These are phyloP conservation scores for Nicotiana otophora DNA, from an alignment of 257 asterid genomes.

Conservation along the genomic window DNA sequence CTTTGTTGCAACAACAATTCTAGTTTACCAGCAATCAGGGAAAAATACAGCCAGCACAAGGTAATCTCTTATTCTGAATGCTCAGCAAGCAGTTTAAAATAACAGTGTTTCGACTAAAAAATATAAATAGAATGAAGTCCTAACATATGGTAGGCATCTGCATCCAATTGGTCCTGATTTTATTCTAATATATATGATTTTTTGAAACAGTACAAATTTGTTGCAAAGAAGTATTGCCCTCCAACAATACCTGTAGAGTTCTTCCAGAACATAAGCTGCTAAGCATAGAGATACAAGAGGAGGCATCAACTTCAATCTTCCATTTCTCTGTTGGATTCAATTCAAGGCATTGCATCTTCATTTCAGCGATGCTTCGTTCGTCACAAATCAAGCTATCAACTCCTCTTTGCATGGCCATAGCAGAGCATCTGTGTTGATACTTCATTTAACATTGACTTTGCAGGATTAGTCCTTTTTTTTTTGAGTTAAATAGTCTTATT, in stretches of 20 bases:
- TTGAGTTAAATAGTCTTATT: background rate
- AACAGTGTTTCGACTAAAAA: too few species aligned
- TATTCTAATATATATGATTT: background rate
- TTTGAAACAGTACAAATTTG: slow-evolving; percentile 81
- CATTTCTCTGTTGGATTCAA: slow-evolving; percentile 12
- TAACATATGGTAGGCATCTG: background rate
- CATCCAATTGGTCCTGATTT: background rate
- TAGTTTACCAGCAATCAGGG: slow-evolving; percentile 74
- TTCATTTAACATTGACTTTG: background rate
- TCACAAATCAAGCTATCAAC: too few species aligned
- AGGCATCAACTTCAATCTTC: background rate
- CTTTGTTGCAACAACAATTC: slow-evolving; percentile 35
- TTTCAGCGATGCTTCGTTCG: too few species aligned
- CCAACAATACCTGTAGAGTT: slow-evolving; percentile 65
- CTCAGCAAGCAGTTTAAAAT: too few species aligned
- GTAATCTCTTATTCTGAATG: slow-evolving; percentile 21
- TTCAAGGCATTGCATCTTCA: background rate
- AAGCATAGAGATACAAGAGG: background rate
- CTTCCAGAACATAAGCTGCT: slow-evolving; percentile 54
- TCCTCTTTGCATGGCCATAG: background rate
- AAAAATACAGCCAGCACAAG: slow-evolving; percentile 95
- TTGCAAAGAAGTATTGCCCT: slow-evolving; percentile 93
- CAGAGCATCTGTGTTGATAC: background rate
- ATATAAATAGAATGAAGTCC: background rate
- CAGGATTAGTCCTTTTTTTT: background rate